Percentiles rank a stretch among this genome's conserved stretches.
These are phyloP conservation scores for Pythium brachiatum DNA, from an alignment of 352 stramenopile genomes.

Conservation along the genomic window DNA sequence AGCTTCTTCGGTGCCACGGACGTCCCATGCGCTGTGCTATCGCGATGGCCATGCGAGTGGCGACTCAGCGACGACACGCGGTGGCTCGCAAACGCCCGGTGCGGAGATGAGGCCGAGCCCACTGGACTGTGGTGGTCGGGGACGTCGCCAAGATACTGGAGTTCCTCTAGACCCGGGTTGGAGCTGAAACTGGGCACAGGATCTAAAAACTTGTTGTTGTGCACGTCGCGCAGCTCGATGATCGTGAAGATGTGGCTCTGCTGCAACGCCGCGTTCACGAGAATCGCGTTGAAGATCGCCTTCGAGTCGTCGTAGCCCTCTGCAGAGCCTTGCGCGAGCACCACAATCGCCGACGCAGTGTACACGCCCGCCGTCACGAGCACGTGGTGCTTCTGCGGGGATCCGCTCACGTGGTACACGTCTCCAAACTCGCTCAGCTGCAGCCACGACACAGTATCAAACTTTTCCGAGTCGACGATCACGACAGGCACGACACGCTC, in stretches of 20 bases:
- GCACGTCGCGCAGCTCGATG: conserved; percentile 79
- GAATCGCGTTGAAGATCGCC: conserved; percentile 84
- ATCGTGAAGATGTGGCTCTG: conserved; percentile 78
- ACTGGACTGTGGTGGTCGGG: conserved; percentile 5
- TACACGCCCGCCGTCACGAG: conserved; percentile 78
- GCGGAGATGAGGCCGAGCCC: conserved; percentile 8
- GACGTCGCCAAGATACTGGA: conserved; percentile 4
- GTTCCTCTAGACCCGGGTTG: conserved; percentile 8
- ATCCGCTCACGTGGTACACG: conserved; percentile 80
- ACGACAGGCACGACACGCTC: conserved; percentile 64
- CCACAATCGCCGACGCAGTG: conserved; percentile 72
- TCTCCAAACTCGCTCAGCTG: conserved; percentile 62
- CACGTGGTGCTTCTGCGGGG: conserved; percentile 67
- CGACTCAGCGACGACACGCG: conserved; percentile 20
- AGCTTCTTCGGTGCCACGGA: conserved; percentile 32
- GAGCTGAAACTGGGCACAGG: conserved; percentile 64
- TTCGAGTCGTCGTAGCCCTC: conserved; percentile 80
- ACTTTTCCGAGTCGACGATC: conserved; percentile 67
- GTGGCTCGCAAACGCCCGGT: conserved; percentile 18
- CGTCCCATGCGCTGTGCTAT: conserved; percentile 24
- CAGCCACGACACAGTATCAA: conserved; percentile 68
- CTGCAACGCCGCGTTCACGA: conserved; percentile 71
- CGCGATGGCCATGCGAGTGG: conserved; percentile 9
- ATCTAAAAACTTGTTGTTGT: conserved; percentile 84
- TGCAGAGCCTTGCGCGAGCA: conserved; percentile 74